Conservation (phyloP, 2,329 filamentous ascomycete species). For the Pseudonectria foliicola region DNA sequence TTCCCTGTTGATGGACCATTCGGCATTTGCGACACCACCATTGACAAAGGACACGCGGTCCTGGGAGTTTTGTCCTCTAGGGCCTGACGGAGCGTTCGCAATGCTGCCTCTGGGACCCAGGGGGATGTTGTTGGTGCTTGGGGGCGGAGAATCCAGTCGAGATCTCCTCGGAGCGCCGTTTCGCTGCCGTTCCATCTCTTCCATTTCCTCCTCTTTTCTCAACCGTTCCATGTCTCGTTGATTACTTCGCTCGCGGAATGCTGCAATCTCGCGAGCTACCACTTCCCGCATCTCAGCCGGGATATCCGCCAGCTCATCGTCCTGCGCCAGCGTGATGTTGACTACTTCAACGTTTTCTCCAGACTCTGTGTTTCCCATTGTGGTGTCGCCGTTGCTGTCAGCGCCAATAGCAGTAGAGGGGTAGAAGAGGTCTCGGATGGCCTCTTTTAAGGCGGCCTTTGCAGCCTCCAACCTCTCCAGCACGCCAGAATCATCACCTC, state of each 20-base stretch:
- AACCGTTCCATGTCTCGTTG: constrained; percentile 82
- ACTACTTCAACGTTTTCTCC: constrained; percentile 73
- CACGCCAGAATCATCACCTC: constrained; percentile 54
- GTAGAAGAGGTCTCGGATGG: constrained; percentile 65
- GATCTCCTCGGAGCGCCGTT: constrained; percentile 56
- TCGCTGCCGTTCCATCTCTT: constrained; percentile 72
- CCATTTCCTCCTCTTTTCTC: constrained; percentile 84
- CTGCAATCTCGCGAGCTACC: constrained; percentile 86
- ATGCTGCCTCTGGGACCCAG: constrained; percentile 41
- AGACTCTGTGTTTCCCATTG: constrained; percentile 59
- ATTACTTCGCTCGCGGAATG: constrained; percentile 87
- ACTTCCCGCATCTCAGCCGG: constrained; percentile 94
- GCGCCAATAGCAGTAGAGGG: constrained; percentile 42
- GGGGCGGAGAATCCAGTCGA: constrained; percentile 65
- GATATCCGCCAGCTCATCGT: constrained; percentile 93
- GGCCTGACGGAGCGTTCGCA: constrained; percentile 65
- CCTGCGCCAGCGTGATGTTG: constrained; percentile 77
- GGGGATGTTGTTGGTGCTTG: constrained; percentile 51
- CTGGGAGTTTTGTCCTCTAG: constrained; percentile 57
- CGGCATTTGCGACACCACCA: constrained; percentile 60
- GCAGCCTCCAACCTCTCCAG: constrained; percentile 66
- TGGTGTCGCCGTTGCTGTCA: constrained; percentile 59
- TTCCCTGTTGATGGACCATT: constrained; percentile 53
- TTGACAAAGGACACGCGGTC: constrained; percentile 69
- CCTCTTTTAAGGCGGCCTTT: constrained; percentile 58